Conservation (phyloP, 2,329 filamentous ascomycete genomes). For the Alternaria longipes region DNA sequence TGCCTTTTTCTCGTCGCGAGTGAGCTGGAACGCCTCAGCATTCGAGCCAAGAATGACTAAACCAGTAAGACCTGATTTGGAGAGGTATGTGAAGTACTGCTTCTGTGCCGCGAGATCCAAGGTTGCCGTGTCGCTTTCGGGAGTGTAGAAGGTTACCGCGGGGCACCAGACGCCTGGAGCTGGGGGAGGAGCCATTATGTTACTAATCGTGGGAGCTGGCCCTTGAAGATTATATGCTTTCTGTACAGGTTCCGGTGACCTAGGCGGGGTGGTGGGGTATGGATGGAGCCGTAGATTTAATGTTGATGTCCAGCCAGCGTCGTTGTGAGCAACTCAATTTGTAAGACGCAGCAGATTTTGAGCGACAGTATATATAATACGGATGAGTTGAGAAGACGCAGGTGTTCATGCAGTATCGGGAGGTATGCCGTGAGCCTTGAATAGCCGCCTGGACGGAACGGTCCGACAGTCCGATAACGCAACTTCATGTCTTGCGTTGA, state of each 20-base stretch:
- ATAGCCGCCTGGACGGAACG: constrained; percentile 14
- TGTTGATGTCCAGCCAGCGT: neutral
- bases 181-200: constrained; percentile 25
- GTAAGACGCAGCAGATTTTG: neutral
- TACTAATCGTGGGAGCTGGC: neutral
- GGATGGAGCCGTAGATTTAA: neutral
- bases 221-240: neutral
- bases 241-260: neutral
- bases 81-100: constrained; percentile 57
- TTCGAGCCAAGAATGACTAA: constrained; percentile 60
- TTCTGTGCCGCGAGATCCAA: constrained; percentile 55
- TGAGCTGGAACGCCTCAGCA: constrained; percentile 58
- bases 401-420: constrained; percentile 17
- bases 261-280: neutral
- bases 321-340: neutral
- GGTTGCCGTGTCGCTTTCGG: constrained; percentile 43
- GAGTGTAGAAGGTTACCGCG: constrained; percentile 58
- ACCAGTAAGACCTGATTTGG: constrained; percentile 54
- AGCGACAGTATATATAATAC: neutral
- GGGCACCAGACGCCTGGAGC: constrained; percentile 49
- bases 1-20: constrained; percentile 53
- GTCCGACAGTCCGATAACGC: constrained; percentile 12
- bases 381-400: neutral
- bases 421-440: constrained; percentile 17
- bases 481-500: neutral